Evolutionary conservation across 352 stramenopile genomes (phyloP), one percentile per base, ranked within the genome.

Genomic region (Phytopythium mirpurense): DNA sequence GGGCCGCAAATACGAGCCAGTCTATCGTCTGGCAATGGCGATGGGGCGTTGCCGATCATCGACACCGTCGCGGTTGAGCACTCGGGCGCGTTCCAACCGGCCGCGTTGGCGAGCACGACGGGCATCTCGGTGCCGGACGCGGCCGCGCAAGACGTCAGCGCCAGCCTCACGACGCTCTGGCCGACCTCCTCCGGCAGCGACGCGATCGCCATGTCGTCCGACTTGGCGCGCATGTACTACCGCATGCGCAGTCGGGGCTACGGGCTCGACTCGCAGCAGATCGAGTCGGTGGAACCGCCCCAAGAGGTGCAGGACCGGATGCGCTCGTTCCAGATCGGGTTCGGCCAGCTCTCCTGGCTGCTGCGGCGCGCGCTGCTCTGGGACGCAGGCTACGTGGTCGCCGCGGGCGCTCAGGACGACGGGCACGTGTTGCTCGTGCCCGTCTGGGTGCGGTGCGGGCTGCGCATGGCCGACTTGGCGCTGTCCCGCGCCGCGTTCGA

Each of bases 321-420:
- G n/a, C 43, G 53, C 29, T 35, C 18, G 16, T 59, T 66, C 45
- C 44, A 55, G 19, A 47, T 76, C 23, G 29, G 19, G 5, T 72
- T 76, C 41, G 14, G 19, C 7, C 45, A 57, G 26, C 55, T 76
- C 21, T 62, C 67, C 18, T 26, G 36, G 16, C 45, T 70, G 16
- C 50, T 72, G 18, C 67, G 69, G 43, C 67, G 59, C 42, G 67
- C 67, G 11, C 41, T 76, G 43, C 49, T 76, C 24, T 52, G 46
- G 46, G 46, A 52, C 12, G 24, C 46, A 5, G 46, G 46, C 18
- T 54, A 51, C 3, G 65, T 62, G 24, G 38, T 58, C 21, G 41
- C 48, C 18, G 29, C 40, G 19, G 56, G 57, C 35, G 36, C 48
- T 1, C 5, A n/a, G 7, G 41, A 47, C 19, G 34, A 59, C 36